These are phyloP conservation scores for Hypoxylon cercidicola DNA, from an alignment of 495 filamentous ascomycete species.

Conservation along the genomic window DNA sequence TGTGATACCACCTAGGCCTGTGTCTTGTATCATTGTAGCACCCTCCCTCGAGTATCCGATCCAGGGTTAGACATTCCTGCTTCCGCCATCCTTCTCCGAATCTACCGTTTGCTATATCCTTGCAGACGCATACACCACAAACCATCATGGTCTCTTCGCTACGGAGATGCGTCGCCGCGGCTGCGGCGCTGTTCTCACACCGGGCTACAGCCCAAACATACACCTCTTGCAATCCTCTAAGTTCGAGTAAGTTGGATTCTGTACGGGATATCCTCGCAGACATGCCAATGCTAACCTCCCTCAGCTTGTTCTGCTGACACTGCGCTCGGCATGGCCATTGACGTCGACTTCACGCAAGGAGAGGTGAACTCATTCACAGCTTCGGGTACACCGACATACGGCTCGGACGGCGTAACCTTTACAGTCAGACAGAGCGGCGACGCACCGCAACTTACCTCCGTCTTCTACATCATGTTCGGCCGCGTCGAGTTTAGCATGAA, in stretches of 20 bases:
- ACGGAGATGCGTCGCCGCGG: slow-evolving; percentile 38
- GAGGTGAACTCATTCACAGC: slow-evolving; percentile 74
- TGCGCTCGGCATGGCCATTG: slow-evolving; percentile 81
- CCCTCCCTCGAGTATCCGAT: slow-evolving; percentile 10
- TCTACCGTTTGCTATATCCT: slow-evolving; percentile 17
- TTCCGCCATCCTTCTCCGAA: slow-evolving; percentile 1
- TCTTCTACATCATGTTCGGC: slow-evolving; percentile 89
- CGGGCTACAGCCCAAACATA: slow-evolving; percentile 72
- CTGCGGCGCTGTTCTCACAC: slow-evolving; percentile 36
- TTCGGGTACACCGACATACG: slow-evolving; percentile 71
- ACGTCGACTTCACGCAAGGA: slow-evolving; percentile 82
- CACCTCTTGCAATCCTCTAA: slow-evolving; percentile 75
- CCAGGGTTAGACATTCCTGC: slow-evolving; percentile 10
- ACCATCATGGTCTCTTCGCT: slow-evolving; percentile 35
- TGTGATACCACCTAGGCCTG: slow-evolving; percentile 11
- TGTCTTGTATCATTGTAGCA: slow-evolving; percentile 19
- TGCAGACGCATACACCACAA: slow-evolving; percentile 23
- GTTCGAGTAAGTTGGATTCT: slow-evolving; percentile 62
- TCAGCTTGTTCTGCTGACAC: slow-evolving; percentile 76
- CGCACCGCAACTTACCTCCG: slow-evolving; percentile 77
- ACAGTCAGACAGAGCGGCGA: slow-evolving; percentile 86
- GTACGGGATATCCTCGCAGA: neutral
- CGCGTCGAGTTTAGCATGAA: slow-evolving; percentile 77
- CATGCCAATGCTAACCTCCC: slow-evolving; percentile 27
- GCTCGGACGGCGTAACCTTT: slow-evolving; percentile 80